These are phyloP conservation scores for Vigna radiata DNA, from an alignment of 306 rosid species.

Conservation along the genomic window DNA sequence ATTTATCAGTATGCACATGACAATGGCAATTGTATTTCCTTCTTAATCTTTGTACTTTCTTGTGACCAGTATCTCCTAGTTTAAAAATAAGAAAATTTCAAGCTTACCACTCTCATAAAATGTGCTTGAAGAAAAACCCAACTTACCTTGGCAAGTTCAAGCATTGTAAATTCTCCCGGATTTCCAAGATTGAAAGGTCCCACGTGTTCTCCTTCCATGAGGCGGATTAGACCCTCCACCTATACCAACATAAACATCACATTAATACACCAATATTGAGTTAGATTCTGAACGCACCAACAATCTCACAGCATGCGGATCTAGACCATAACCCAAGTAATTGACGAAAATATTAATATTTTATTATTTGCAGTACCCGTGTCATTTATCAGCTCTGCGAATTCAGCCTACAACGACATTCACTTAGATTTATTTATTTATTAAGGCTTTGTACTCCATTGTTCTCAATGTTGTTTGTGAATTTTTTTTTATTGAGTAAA, in stretches of 20 bases:
- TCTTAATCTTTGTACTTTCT: neutral
- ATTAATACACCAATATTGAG: constrained; percentile 36
- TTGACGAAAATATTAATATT: neutral
- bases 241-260: constrained; percentile 40
- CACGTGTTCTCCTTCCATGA: constrained; percentile 98
- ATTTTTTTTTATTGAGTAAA: constrained; percentile 1
- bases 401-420: constrained; percentile 22
- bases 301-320: constrained; percentile 20
- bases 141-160: constrained; percentile 93
- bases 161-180: constrained; percentile 99
- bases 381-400: constrained; percentile 28
- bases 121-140: constrained; percentile 21
- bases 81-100: neutral
- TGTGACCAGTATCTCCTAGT: neutral
- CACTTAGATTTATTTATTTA: constrained; percentile 25
- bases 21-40: neutral
- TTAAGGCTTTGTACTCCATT: constrained; percentile 4
- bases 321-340: constrained; percentile 12
- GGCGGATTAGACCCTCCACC: constrained; percentile 98
- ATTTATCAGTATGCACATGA: constrained; percentile 3
- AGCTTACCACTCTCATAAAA: neutral
- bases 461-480: constrained; percentile 28
- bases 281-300: constrained; percentile 23
- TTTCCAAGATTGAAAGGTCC: constrained; percentile 99
- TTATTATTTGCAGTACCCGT: constrained; percentile 33